A percentile compares a stretch with the other conserved stretches of the same genome.
Conservation (phyloP, 768 basidiomycete species). For the Pleurotus djamor region DNA sequence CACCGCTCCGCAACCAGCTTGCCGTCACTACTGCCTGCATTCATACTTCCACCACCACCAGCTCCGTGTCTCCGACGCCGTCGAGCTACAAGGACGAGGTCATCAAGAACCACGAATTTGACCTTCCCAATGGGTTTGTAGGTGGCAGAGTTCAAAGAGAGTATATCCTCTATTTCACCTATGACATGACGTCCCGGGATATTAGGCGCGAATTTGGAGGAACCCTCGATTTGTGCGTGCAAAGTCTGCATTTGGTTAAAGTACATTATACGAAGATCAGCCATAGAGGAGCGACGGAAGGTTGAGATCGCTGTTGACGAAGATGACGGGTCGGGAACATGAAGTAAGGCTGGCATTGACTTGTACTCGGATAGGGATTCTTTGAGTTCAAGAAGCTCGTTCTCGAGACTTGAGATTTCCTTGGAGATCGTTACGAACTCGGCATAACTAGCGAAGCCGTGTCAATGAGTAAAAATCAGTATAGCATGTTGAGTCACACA, state of each 20-base stretch:
- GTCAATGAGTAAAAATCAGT: background rate
- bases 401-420: conserved; percentile 94
- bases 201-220: conserved; percentile 91
- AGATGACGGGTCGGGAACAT: conserved; percentile 76
- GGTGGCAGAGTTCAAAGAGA: conserved; percentile 89
- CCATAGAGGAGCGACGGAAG: conserved; percentile 82
- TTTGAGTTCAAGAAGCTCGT: conserved; percentile 97
- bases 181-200: conserved; percentile 91
- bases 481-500: conserved; percentile 21
- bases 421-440: conserved; percentile 97
- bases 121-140: conserved; percentile 90
- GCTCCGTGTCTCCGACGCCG: conserved; percentile 65
- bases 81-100: conserved; percentile 85
- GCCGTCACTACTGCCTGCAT: conserved; percentile 48
- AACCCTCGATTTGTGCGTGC: conserved; percentile 89
- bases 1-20: conserved; percentile 92
- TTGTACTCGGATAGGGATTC: conserved; percentile 95
- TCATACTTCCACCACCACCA: conserved; percentile 27
- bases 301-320: conserved; percentile 43
- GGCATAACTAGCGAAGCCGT: conserved; percentile 65
- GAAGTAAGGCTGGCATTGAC: conserved; percentile 89
- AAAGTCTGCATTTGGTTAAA: conserved; percentile 92
- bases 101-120: conserved; percentile 88
- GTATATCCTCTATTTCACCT: conserved; percentile 78
- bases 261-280: conserved; percentile 91